phyloP scores from a whole-genome alignment of 2,329 filamentous ascomycete species.

The Cyanodermella asteris region DNA sequence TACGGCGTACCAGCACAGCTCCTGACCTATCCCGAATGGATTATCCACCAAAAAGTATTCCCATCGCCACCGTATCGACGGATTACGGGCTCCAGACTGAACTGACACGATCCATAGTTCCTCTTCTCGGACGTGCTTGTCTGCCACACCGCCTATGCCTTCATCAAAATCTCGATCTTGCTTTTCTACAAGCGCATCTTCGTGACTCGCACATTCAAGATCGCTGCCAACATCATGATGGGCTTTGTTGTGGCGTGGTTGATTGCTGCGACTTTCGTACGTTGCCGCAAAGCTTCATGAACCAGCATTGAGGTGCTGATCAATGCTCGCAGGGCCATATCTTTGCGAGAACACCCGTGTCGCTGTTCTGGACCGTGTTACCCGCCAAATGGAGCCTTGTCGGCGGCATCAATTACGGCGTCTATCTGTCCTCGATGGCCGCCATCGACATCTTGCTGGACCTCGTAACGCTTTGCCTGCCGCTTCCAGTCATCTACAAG shows the following conservation, averaged over 20 bases:
- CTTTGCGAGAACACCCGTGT: background rate
- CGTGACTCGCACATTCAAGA: background rate
- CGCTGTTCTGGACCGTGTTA: background rate
- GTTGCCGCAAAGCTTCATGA: background rate
- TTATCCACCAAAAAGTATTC: background rate
- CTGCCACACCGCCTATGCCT: background rate
- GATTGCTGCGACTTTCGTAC: background rate
- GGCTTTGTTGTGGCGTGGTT: background rate
- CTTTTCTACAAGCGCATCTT: slow-evolving; percentile 2
- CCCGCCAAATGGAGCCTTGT: background rate
- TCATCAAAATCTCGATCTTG: slow-evolving; percentile 1
- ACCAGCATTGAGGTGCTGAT: too few species aligned
- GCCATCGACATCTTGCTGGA: slow-evolving; percentile 4
- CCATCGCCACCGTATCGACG: background rate
- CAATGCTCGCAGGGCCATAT: background rate
- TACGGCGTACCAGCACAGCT: background rate
- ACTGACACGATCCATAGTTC: background rate
- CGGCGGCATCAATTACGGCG: background rate
- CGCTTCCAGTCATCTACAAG: slow-evolving; percentile 8
- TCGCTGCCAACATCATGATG: background rate
- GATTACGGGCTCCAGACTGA: too few species aligned
- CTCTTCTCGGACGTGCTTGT: background rate
- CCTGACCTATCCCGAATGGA: background rate
- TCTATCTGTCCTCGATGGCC: background rate
- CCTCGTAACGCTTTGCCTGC: slow-evolving; percentile 6